Percentiles rank a stretch among this genome's conserved stretches.
phyloP scores from a whole-genome alignment of 2,329 filamentous ascomycete genomes.

The Catunica adiposa region DNA sequence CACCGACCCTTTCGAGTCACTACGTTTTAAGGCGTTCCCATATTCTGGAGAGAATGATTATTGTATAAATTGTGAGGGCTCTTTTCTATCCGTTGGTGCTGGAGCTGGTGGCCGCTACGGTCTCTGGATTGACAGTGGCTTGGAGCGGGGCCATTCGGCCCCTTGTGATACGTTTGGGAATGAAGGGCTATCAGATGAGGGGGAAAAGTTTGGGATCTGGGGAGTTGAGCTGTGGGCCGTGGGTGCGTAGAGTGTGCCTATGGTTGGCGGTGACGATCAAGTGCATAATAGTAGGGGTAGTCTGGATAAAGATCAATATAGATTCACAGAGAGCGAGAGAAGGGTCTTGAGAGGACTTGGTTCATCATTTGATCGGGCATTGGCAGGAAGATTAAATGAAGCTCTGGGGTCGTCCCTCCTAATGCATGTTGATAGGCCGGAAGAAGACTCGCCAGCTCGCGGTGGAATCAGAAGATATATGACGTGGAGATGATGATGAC shows the following conservation, averaged over 20 bases:
- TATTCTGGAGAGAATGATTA: constrained; percentile 95
- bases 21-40: constrained; percentile 93
- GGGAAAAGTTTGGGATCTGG: constrained; percentile 76
- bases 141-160: constrained; percentile 71
- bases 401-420: no score
- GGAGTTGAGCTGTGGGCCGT: constrained; percentile 91
- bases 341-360: not conserved
- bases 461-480: no score
- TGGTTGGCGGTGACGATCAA: not conserved
- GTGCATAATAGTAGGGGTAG: not conserved
- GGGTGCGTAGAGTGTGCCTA: constrained; percentile 28
- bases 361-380: no score
- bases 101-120: constrained; percentile 72
- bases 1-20: constrained; percentile 36
- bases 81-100: constrained; percentile 74
- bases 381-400: no score
- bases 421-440: no score
- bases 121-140: constrained; percentile 75
- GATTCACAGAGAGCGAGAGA: not conserved
- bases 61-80: constrained; percentile 78
- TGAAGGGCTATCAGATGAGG: constrained; percentile 81
- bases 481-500: no score
- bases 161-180: constrained; percentile 87
- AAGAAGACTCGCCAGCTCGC: no score
- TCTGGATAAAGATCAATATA: not conserved